Conservation (phyloP, 2,329 filamentous ascomycete genomes). For the Calonectria pauciramosa region DNA sequence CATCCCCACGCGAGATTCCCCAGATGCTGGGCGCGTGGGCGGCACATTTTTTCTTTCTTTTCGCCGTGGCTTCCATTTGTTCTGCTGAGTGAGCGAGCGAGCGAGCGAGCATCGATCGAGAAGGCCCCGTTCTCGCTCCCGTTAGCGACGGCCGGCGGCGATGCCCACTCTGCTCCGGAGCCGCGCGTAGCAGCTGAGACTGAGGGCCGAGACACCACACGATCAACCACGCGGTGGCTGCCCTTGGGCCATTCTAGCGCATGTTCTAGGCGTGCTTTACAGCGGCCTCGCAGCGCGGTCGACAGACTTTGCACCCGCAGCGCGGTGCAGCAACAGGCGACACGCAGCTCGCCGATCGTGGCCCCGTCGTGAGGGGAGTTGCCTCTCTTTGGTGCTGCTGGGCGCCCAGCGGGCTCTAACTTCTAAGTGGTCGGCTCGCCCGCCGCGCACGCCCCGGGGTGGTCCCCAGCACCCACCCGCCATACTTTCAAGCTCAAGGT, state of each 20-base stretch:
- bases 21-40: slow-evolving; percentile 44
- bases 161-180: background rate
- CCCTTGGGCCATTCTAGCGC: background rate
- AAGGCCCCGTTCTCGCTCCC: background rate
- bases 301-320: slow-evolving; percentile 8
- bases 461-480: background rate
- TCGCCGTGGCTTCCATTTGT: background rate
- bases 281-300: background rate
- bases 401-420: background rate
- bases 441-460: background rate
- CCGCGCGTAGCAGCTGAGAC: slow-evolving; percentile 11
- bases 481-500: slow-evolving; percentile 26
- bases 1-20: slow-evolving; percentile 47
- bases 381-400: background rate
- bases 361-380: background rate
- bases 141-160: background rate
- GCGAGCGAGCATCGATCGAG: background rate
- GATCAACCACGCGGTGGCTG: background rate
- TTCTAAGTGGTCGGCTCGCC: slow-evolving; percentile 7
- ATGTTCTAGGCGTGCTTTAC: background rate
- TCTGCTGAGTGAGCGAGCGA: slow-evolving; percentile 1
- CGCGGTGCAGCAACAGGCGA: background rate
- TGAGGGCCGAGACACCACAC: slow-evolving; percentile 28
- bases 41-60: slow-evolving; percentile 8
- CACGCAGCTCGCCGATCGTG: slow-evolving; percentile 12